These are phyloP conservation scores for Draba incana DNA, from an alignment of 345 rosid genomes.

Conservation along the genomic window DNA sequence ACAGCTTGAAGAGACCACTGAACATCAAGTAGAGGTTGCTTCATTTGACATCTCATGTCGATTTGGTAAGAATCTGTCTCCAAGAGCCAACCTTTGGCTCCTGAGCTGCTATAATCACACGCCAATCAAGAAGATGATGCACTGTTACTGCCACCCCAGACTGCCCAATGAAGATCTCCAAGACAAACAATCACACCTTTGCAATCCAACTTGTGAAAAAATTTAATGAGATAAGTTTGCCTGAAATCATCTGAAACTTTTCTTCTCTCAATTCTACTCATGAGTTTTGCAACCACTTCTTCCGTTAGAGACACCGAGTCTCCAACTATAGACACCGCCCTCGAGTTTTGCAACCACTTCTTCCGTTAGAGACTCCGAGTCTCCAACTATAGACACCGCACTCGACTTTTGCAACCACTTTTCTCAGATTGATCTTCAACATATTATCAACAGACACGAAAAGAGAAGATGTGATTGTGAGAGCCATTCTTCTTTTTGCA, in stretches of 20 bases:
- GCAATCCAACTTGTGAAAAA: slow-evolving; percentile 62
- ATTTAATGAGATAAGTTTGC: slow-evolving; percentile 59
- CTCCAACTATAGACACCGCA: too few relatives aligned
- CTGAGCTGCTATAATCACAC: slow-evolving; percentile 45
- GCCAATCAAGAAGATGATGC: slow-evolving; percentile 41
- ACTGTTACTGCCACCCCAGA: slow-evolving; percentile 36
- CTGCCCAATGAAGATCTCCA: slow-evolving; percentile 82
- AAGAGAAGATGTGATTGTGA: slow-evolving; percentile 59
- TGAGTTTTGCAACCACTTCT: slow-evolving; percentile 59
- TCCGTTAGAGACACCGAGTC: slow-evolving; percentile 56
- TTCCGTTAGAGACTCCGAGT: slow-evolving; percentile 55
- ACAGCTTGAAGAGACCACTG: slow-evolving; percentile 88
- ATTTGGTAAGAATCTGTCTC: slow-evolving; percentile 78
- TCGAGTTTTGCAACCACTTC: slow-evolving; percentile 60
- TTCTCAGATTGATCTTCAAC: slow-evolving; percentile 47
- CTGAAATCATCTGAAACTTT: slow-evolving; percentile 74
- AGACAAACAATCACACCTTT: slow-evolving; percentile 72
- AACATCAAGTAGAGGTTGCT: slow-evolving; percentile 75
- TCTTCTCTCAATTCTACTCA: slow-evolving; percentile 64
- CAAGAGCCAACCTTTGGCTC: slow-evolving; percentile 67
- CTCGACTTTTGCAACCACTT: slow-evolving; percentile 58
- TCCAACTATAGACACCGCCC: too few relatives aligned
- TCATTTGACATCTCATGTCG: slow-evolving; percentile 81
- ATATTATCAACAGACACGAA: slow-evolving; percentile 58
- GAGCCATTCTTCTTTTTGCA: slow-evolving; percentile 78